Evolutionary conservation across 352 stramenopile genomes (phyloP).

Genomic region (Phytophthora pluvialis): DNA sequence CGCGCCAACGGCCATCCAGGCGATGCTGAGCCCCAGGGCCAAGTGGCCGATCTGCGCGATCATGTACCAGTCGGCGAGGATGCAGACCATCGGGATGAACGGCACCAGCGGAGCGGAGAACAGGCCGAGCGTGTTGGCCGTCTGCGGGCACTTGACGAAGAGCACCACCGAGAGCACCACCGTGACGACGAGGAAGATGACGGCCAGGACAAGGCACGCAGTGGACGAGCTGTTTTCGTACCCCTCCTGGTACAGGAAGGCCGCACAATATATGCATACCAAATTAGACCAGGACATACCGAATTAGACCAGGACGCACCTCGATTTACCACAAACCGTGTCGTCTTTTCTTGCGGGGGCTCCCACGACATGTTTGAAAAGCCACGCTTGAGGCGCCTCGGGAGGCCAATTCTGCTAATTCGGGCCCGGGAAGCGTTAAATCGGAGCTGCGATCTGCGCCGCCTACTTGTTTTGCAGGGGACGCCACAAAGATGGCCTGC

Average conservation of each 20-base stretch:
- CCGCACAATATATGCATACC: too few species aligned
- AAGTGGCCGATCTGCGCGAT: constrained; percentile 56
- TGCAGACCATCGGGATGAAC: constrained; percentile 59
- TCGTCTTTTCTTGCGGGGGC: too few species aligned
- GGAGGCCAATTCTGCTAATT: too few species aligned
- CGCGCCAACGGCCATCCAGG: constrained; percentile 53
- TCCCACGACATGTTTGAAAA: too few species aligned
- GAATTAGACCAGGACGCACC: too few species aligned
- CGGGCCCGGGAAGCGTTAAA: too few species aligned
- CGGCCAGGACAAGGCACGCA: constrained; percentile 46
- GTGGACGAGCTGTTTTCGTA: constrained; percentile 50
- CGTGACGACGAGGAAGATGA: constrained; percentile 51
- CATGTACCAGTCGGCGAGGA: constrained; percentile 73
- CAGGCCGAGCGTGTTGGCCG: constrained; percentile 31
- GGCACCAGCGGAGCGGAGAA: constrained; percentile 65
- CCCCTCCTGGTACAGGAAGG: constrained; percentile 67
- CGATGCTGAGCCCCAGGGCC: constrained; percentile 42
- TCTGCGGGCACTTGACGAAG: constrained; percentile 56
- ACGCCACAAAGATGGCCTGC: too few species aligned
- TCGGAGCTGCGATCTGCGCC: too few species aligned
- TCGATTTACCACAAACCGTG: too few species aligned
- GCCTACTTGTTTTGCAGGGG: too few species aligned
- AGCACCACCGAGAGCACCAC: constrained; percentile 43
- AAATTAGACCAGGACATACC: too few species aligned
- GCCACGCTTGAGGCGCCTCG: too few species aligned